Conservation (phyloP, 805 yeast genomes). For the Candida yuanshanica region DNA sequence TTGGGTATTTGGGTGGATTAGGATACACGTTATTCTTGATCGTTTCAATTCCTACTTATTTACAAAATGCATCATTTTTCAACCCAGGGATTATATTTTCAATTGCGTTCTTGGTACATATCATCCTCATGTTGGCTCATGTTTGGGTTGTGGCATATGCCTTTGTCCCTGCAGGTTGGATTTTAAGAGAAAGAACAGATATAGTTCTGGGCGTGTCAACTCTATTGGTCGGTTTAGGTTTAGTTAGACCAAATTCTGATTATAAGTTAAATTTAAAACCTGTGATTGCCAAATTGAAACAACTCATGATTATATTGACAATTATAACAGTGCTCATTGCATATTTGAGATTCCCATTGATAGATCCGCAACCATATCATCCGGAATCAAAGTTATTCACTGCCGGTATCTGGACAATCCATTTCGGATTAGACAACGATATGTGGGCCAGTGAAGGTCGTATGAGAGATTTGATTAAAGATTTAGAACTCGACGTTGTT, state of each 20-base stretch:
- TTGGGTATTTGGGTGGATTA: slow-evolving; percentile 70
- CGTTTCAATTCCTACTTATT: slow-evolving; percentile 59
- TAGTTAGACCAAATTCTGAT: slow-evolving; percentile 21
- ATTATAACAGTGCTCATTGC: slow-evolving; percentile 47
- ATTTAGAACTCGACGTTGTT: slow-evolving; percentile 84
- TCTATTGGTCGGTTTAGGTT: slow-evolving; percentile 46
- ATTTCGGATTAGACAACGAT: slow-evolving; percentile 94
- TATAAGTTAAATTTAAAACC: slow-evolving; percentile 4
- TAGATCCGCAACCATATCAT: slow-evolving; percentile 61
- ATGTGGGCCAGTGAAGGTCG: slow-evolving; percentile 96
- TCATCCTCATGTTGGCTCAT: slow-evolving; percentile 65
- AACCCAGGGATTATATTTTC: slow-evolving; percentile 51
- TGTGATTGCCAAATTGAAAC: slow-evolving; percentile 15
- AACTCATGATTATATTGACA: slow-evolving; percentile 31
- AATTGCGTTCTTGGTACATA: slow-evolving; percentile 41
- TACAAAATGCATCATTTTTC: slow-evolving; percentile 51
- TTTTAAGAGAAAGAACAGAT: slow-evolving; percentile 85
- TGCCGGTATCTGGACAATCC: slow-evolving; percentile 98
- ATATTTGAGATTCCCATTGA: slow-evolving; percentile 50
- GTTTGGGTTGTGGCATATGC: slow-evolving; percentile 99
- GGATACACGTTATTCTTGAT: slow-evolving; percentile 56
- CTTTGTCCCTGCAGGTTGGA: slow-evolving; percentile 91
- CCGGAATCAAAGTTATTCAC: slow-evolving; percentile 69
- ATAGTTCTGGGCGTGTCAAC: slow-evolving; percentile 58
- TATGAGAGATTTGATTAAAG: slow-evolving; percentile 77